Conservation (phyloP, 805 yeast genomes). For the Danielozyma ontarioensis region DNA sequence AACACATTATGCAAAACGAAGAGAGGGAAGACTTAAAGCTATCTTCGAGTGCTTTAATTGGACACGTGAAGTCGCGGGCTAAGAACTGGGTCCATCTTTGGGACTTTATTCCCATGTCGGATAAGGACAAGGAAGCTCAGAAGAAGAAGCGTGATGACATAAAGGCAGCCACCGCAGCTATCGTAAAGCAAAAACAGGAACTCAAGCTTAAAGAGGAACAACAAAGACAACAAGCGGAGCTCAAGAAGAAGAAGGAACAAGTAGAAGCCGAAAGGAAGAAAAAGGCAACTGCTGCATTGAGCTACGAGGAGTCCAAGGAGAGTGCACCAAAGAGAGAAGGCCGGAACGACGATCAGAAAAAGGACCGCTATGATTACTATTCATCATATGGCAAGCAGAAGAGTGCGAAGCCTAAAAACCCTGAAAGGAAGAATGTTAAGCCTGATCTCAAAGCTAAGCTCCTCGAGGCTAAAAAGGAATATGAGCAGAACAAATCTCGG, state of each 20-base stretch:
- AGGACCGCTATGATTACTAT: constrained; percentile 29
- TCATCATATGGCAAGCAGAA: constrained; percentile 14
- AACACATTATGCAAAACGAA: constrained; percentile 47
- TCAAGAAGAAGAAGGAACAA: constrained; percentile 1
- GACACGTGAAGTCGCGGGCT: constrained; percentile 54
- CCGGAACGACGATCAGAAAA: constrained; percentile 8
- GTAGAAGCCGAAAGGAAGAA: constrained; percentile 2
- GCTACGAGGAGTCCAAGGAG: constrained; percentile 15
- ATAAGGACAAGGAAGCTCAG: constrained; percentile 33
- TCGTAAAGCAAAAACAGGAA: constrained; percentile 5
- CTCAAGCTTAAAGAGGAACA: constrained; percentile 11
- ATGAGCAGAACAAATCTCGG: constrained; percentile 4
- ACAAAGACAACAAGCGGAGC: constrained; percentile 1
- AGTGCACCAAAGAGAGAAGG: constrained; percentile 7
- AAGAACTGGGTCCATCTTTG: constrained; percentile 46
- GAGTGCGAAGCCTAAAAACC: neutral
- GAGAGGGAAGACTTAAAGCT: constrained; percentile 74
- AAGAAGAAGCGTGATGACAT: constrained; percentile 16
- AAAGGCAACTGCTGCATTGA: constrained; percentile 7
- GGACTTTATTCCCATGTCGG: constrained; percentile 52
- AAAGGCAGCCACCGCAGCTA: constrained; percentile 5
- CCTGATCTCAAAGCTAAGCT: constrained; percentile 16
- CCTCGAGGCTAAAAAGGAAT: constrained; percentile 19
- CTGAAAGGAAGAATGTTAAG: constrained; percentile 1
- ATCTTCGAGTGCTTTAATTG: constrained; percentile 67